Percentiles rank a stretch among this genome's conserved stretches.
Evolutionary conservation across 2,329 filamentous ascomycete genomes (phyloP).

Genomic region (Pseudofabraea citricarpa): DNA sequence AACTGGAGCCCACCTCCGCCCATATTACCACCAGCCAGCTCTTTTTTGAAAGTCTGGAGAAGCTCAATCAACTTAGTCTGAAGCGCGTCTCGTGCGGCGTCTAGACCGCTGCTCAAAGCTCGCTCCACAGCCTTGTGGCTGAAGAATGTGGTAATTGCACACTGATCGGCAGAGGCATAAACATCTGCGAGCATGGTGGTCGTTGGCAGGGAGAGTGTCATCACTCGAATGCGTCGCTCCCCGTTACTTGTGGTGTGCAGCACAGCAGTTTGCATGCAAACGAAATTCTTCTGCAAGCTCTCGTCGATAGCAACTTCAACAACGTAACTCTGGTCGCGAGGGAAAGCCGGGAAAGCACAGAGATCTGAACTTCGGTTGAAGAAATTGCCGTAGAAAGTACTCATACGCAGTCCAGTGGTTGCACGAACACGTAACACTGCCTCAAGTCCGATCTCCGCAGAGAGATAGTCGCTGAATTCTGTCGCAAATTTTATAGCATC

Average conservation of each 20-base stretch:
- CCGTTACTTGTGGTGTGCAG: slow-evolving; percentile 97
- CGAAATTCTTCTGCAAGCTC: slow-evolving; percentile 82
- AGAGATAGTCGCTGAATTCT: slow-evolving; percentile 96
- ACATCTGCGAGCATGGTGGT: slow-evolving; percentile 86
- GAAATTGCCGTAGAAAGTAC: slow-evolving; percentile 98
- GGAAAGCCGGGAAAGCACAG: slow-evolving; percentile 96
- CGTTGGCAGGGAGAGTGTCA: slow-evolving; percentile 89
- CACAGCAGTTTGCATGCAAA: slow-evolving; percentile 91
- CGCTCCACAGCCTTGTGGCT: slow-evolving; percentile 97
- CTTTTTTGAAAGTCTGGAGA: slow-evolving; percentile 92
- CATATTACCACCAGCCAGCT: slow-evolving; percentile 92
- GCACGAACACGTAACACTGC: slow-evolving; percentile 93
- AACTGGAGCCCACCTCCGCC: slow-evolving; percentile 88
- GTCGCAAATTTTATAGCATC: slow-evolving; percentile 97
- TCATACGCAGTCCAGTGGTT: slow-evolving; percentile 92
- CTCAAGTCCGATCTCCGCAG: slow-evolving; percentile 91
- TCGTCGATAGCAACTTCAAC: slow-evolving; percentile 98
- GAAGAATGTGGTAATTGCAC: slow-evolving; percentile 89
- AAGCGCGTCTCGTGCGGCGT: slow-evolving; percentile 84
- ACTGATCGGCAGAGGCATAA: slow-evolving; percentile 92
- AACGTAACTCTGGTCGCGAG: slow-evolving; percentile 93
- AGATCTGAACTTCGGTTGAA: slow-evolving; percentile 98
- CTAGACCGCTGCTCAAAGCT: slow-evolving; percentile 77
- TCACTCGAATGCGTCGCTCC: slow-evolving; percentile 87
- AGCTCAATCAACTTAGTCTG: slow-evolving; percentile 91